Conservation (phyloP, 495 filamentous ascomycete species). For the Penicillium riverlandense region DNA sequence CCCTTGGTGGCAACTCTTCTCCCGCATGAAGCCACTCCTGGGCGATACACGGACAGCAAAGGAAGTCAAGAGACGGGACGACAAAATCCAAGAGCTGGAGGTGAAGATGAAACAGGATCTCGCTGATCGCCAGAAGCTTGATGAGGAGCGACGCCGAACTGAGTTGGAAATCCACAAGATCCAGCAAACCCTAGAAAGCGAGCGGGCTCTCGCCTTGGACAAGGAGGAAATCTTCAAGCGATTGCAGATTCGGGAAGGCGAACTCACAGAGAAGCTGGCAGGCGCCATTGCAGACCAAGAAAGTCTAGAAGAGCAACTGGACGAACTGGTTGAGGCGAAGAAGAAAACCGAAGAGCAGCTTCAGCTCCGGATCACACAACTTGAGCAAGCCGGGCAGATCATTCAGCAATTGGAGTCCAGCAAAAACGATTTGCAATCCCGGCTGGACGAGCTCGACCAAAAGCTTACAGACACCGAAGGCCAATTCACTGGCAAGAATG, state of each 20-base stretch:
- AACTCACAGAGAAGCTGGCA: constrained; percentile 84
- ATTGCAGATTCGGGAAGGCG: constrained; percentile 79
- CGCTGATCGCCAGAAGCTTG: constrained; percentile 67
- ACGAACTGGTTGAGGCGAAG: constrained; percentile 82
- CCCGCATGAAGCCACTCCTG: constrained; percentile 90
- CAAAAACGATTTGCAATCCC: constrained; percentile 65
- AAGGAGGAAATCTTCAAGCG: constrained; percentile 98
- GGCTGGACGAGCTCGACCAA: constrained; percentile 57
- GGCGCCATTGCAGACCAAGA: constrained; percentile 96
- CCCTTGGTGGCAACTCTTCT: constrained; percentile 95
- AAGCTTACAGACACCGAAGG: constrained; percentile 61
- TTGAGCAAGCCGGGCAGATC: constrained; percentile 86
- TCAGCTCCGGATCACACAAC: constrained; percentile 66
- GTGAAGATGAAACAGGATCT: constrained; percentile 73
- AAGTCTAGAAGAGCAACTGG: constrained; percentile 84
- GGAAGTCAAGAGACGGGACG: constrained; percentile 90
- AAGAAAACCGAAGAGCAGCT: constrained; percentile 83
- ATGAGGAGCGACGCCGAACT: constrained; percentile 85
- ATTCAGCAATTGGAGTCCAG: constrained; percentile 79
- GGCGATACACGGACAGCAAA: constrained; percentile 84
- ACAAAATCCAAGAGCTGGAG: constrained; percentile 81
- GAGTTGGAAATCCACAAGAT: constrained; percentile 82
- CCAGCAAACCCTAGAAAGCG: constrained; percentile 89
- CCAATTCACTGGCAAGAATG: constrained; percentile 59
- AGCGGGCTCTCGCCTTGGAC: constrained; percentile 87